Percentiles rank a stretch among this genome's conserved stretches.
These are phyloP conservation scores for Blastobotrys arbuscula DNA, from an alignment of 1,139 yeast species.

Conservation along the genomic window DNA sequence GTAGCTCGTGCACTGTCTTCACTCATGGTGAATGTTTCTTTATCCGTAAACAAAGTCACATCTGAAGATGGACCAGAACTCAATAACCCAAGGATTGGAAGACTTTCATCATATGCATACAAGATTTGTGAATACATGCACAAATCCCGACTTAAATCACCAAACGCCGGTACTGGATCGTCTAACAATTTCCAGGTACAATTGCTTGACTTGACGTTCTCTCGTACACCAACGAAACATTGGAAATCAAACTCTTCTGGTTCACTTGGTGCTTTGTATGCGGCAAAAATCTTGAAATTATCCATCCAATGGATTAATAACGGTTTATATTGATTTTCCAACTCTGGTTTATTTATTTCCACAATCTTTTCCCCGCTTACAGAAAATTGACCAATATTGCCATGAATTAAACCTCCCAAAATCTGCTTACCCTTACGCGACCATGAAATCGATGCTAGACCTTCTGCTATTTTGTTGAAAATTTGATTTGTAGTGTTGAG, in stretches of 20 bases:
- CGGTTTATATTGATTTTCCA: constrained; percentile 12
- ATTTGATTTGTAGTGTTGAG: constrained; percentile 15
- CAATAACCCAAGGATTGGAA: constrained; percentile 38
- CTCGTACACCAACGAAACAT: constrained; percentile 8
- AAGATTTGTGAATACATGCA: constrained; percentile 44
- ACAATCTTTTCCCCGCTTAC: constrained; percentile 22
- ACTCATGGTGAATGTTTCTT: constrained; percentile 39
- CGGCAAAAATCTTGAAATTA: background rate
- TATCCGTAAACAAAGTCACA: constrained; percentile 40
- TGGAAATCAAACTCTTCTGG: constrained; percentile 12
- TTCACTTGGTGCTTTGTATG: constrained; percentile 1
- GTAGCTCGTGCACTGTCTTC: constrained; percentile 70
- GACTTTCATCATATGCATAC: constrained; percentile 41
- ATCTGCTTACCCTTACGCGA: constrained; percentile 35
- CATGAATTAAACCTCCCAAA: constrained; percentile 26
- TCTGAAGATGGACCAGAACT: constrained; percentile 64
- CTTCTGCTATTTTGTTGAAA: constrained; percentile 14
- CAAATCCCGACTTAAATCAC: constrained; percentile 46
- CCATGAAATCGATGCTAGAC: constrained; percentile 31
- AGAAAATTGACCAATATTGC: constrained; percentile 25
- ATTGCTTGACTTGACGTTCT: background rate
- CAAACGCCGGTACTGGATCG: constrained; percentile 57
- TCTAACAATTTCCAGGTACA: constrained; percentile 32
- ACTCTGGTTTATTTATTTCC: constrained; percentile 20
- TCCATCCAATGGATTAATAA: constrained; percentile 3